These are phyloP conservation scores for Herpetomonas tarakana DNA, from an alignment of 208 protist species.

Conservation along the genomic window DNA sequence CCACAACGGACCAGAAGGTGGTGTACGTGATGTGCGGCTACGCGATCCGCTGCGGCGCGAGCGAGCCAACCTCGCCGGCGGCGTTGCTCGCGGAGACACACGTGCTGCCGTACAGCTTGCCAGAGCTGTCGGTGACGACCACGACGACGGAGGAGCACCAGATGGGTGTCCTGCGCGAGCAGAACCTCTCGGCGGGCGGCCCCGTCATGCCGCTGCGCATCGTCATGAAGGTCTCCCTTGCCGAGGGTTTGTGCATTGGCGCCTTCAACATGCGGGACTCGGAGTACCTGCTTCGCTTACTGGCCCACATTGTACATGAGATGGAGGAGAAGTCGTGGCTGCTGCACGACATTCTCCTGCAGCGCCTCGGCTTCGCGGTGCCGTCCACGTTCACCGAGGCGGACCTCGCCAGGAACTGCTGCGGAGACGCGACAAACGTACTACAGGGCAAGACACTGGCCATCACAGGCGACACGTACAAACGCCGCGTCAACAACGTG, in stretches of 20 bases:
- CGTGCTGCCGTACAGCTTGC: conserved; percentile 44
- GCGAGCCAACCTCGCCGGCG: conserved; percentile 7
- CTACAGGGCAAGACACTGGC: conserved; percentile 33
- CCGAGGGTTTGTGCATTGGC: conserved; percentile 38
- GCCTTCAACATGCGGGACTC: conserved; percentile 80
- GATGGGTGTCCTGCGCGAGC: conserved; percentile 47
- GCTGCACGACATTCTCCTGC: conserved; percentile 73
- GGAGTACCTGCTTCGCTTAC: conserved; percentile 60
- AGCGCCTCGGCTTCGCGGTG: conserved; percentile 63
- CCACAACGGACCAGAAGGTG: conserved; percentile 40
- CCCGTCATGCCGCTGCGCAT: conserved; percentile 28
- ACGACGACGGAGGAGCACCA: conserved; percentile 51
- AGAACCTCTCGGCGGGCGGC: conserved; percentile 25
- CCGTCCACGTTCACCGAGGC: conserved; percentile 58
- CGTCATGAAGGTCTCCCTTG: conserved; percentile 53
- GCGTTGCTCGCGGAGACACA: conserved; percentile 26
- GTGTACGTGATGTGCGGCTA: conserved; percentile 74
- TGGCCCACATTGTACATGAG: conserved; percentile 55
- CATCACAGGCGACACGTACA: conserved; percentile 54
- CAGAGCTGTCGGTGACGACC: conserved; percentile 44
- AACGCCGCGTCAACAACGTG: conserved; percentile 65
- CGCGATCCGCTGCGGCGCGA: conserved; percentile 14
- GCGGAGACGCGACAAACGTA: conserved; percentile 65
- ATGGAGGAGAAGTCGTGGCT: conserved; percentile 68
- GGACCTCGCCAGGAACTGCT: conserved; percentile 63